phyloP scores from a whole-genome alignment of 129 eudicot species.

The Solidago caesia region DNA sequence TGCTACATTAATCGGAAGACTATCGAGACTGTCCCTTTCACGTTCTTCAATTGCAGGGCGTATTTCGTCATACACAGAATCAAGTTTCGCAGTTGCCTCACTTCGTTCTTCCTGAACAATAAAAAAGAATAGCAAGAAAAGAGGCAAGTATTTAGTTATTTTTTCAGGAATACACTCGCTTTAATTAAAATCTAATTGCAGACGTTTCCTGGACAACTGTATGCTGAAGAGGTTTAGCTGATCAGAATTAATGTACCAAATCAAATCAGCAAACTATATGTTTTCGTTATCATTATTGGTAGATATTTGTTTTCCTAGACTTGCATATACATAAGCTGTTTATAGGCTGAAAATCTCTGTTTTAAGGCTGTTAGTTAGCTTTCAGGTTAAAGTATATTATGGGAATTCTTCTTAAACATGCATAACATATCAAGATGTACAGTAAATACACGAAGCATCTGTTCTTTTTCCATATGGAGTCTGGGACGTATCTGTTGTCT shows the following conservation, averaged over 20 bases:
- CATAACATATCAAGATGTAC: no score
- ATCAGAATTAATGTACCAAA: background rate
- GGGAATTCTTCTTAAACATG: no score
- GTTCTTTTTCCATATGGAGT: no score
- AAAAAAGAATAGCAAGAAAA: conserved; percentile 7
- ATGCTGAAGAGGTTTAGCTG: background rate
- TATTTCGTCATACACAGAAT: conserved; percentile 64
- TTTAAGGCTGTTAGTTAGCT: no score
- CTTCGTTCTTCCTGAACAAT: conserved; percentile 54
- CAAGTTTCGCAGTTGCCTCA: conserved; percentile 54
- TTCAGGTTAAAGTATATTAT: no score
- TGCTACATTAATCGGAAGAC: conserved; percentile 61
- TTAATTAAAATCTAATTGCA: no score
- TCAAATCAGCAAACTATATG: background rate
- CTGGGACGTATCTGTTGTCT: no score
- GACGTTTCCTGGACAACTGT: no score
- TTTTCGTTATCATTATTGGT: background rate
- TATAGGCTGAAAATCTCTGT: no score
- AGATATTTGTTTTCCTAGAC: background rate
- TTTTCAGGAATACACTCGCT: background rate
- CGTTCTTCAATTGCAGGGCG: conserved; percentile 86
- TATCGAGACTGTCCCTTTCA: conserved; percentile 79
- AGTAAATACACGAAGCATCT: no score
- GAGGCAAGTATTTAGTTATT: background rate
- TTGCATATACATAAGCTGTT: background rate